Base-by-base conservation (phyloP, 768 basidiomycete genomes). In the Lyophyllum decastes region DNA sequence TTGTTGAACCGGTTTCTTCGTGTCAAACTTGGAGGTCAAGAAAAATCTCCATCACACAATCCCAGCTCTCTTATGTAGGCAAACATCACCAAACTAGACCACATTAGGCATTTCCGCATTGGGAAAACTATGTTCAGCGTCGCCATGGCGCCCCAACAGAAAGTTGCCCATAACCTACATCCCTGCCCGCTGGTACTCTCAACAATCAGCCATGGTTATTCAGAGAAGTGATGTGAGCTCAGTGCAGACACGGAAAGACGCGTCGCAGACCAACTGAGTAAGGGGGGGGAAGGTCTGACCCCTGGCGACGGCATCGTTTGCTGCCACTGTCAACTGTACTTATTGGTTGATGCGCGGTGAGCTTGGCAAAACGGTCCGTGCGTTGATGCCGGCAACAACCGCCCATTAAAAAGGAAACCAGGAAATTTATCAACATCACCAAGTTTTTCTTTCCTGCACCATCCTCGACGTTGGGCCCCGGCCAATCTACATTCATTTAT, bases 11-110 rank as follows among this genome's bases (percentile, higher is more conserved):
- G 86, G 86, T 88, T 87, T 85, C 82, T 86, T 83, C 74, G 80
- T 85, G 82, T 80, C 84, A 87, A 89, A 90, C 85, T 89, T 89
- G 89, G 76, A 82, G 87, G 89, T 89, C 86, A 78, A 82, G 84
- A 79, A 73, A 73, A 69, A 64, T 60, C 63, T 59, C 44, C 55
- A n/a, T n/a, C 55, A 49, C 30, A 49, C 52, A 57, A 49, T 57
- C 45, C n/a, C 44, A 48, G 52, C 56, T 66, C 14, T 68, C 66
- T 72, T 76, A 77, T 77, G 76, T 77, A 72, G 49, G 47, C 70
- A 75, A 74, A 76, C 72, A 77, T 55, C 59, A 45, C 63, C 72
- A 66, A 77, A 74, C 50, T 19, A 19, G 68, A 63, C 46, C 52
- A 11, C 49, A 22, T 38, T 50, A n/a, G 49, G 33, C 7, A 19